Evolutionary conservation across 495 filamentous ascomycete species (phyloP).

Genomic region (Corynascus novoguineensis): DNA sequence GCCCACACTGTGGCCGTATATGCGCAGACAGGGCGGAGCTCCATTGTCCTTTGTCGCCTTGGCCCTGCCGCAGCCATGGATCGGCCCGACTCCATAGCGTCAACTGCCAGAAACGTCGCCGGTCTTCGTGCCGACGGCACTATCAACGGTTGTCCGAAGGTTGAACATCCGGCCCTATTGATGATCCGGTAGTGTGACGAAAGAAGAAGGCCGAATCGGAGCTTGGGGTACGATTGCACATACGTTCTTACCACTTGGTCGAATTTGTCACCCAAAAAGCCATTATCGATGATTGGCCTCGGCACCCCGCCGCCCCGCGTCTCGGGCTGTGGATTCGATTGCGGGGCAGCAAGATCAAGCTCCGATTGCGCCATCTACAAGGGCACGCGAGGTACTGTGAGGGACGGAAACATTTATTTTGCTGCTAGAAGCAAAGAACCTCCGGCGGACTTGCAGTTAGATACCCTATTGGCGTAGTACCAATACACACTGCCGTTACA

Average conservation of each 20-base stretch:
- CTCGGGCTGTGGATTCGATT: conserved; percentile 8
- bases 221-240: neutral
- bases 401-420: conserved; percentile 15
- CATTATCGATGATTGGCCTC: conserved; percentile 5
- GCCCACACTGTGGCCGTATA: neutral
- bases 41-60: neutral
- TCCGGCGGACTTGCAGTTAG: neutral
- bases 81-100: neutral
- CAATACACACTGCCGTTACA: conserved; percentile 3
- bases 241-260: neutral
- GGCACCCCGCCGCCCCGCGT: conserved; percentile 20
- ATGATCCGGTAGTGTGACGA: neutral
- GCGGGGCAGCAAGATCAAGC: conserved; percentile 15
- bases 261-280: conserved; percentile 1
- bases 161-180: neutral
- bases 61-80: neutral
- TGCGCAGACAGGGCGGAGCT: neutral
- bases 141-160: neutral
- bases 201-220: conserved; percentile 1
- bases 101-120: neutral
- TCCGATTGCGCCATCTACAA: conserved; percentile 31
- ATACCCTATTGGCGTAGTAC: conserved; percentile 14
- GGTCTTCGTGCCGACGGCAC: neutral
- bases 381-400: neutral
- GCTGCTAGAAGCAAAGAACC: neutral